Base-by-base conservation (phyloP, 768 basidiomycete genomes). In the Tricholomella constricta region DNA sequence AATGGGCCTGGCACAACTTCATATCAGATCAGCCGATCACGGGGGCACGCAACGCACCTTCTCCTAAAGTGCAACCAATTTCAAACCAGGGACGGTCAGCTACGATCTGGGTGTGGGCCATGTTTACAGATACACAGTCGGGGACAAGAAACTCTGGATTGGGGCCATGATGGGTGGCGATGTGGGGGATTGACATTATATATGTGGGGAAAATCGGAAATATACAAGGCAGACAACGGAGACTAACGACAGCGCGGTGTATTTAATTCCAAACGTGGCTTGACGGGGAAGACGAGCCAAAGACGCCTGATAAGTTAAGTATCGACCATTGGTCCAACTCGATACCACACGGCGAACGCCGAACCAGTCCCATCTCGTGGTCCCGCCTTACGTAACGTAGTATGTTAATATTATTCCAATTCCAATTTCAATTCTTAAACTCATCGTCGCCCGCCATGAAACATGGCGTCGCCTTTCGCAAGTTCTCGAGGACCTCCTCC, bases 401-500 rank as follows among this genome's bases (percentile, higher is more conserved):
- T 14, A 32, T 32, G 31, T 9, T 2, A 32, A 32, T 32, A 14
- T 32, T 4, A 32, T 4, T 9, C 11, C 29, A 6, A 31, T 11
- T 31, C 29, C 29, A 37, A 15, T 42, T n/a, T 6, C 25, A 43
- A 15, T n/a, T 43, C 14, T 25, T 20, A 2, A 20, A n/a, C n/a
- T 19, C 43, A 37, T 38, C 42, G 35, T 11, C n/a, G 20, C 45
- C 35, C 46, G 48, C 46, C 51, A 95, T 96, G 94, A 94, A 96
- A 78, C 94, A 98, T 84, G 92, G 94, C 35, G 79, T 92, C 50
- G 91, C 91, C 17, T 91, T 94, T 70, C 84, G 94, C 66, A 96
- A 95, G 66, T 85, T 97, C 67, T 91, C 90, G 65, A 83, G 95
- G 72, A 89, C 91, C 17, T 87, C 92, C 49, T 90, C 94, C 10